phyloP scores from a whole-genome alignment of 305 asterid species.

The Fraxinus ornus region DNA sequence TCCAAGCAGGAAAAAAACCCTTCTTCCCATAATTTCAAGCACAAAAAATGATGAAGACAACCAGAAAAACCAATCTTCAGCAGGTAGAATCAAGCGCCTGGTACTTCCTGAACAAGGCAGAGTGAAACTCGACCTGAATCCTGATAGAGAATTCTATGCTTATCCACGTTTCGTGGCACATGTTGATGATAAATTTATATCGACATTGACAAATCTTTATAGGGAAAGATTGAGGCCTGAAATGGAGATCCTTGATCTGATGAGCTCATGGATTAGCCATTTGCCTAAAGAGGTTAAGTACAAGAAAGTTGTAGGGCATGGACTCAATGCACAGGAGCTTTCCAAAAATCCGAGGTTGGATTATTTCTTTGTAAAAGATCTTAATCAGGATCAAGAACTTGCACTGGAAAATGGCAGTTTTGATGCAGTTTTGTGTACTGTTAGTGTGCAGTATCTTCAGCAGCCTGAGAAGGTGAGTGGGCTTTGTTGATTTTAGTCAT shows the following conservation, averaged over 20 bases:
- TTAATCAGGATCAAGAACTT: conserved; percentile 58
- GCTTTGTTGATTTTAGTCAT: neutral
- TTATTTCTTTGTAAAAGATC: conserved; percentile 75
- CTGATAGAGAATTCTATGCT: conserved; percentile 69
- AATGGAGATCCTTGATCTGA: conserved; percentile 67
- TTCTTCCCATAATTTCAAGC: conserved; percentile 5
- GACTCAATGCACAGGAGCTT: conserved; percentile 82
- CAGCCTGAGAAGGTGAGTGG: conserved; percentile 72
- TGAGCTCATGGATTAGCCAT: conserved; percentile 93
- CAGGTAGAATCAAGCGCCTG: conserved; percentile 57
- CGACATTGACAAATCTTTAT: conserved; percentile 49
- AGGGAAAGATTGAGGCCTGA: conserved; percentile 52
- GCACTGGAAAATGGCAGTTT: conserved; percentile 47
- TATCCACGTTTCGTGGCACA: conserved; percentile 69
- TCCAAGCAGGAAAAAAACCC: conserved; percentile 12
- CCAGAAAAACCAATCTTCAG: conserved; percentile 25
- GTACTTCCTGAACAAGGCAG: conserved; percentile 63
- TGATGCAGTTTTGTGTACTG: conserved; percentile 79
- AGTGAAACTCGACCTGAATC: conserved; percentile 49
- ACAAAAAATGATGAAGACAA: conserved; percentile 3
- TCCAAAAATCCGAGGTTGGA: conserved; percentile 60
- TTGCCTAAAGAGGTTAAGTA: conserved; percentile 63
- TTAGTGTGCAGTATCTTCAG: conserved; percentile 90
- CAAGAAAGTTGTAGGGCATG: conserved; percentile 78
- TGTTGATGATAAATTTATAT: conserved; percentile 63